Evolutionary conservation across 2,329 filamentous ascomycete genomes (phyloP), one percentile per base, ranked within the genome.

Genomic region (Beauveria asiatica): DNA sequence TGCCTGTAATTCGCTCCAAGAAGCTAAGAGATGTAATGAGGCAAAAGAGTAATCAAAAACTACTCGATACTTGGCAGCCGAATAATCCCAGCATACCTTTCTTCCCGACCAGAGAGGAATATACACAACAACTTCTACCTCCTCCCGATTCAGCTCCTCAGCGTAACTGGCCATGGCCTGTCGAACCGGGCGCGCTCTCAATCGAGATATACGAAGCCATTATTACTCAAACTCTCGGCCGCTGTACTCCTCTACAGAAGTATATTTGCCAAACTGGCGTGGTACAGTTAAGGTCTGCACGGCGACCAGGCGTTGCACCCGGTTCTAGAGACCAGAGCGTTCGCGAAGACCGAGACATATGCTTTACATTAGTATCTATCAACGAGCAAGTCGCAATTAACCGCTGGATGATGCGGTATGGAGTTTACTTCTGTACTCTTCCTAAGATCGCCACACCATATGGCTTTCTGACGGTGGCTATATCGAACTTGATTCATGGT

Each of bases 21-120:
- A 13, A 13, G 30, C 10, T 33, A 13, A 11, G 11, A 11, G 30
- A 33, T 33, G 30, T 5, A 33, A 11, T 13, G 11, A 33, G 30
- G 30, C 11, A 11, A 33, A 10, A 10, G 9, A 33, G 30, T 11
- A 13, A 33, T 33, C 10, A 33, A 11, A 11, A 33, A 33, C 30
- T 33, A 33, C 11, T 33, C 30, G 13, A 33, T 1, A 13, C 5
- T 1, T 45, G 57, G 21, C 30, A 41, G 50, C 50, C 33, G 4
- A 53, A 27, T 13, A 41, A 53, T 10, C 50, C 50, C 50, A 41
- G 41, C 50, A 53, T 53, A 53, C 50, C 50, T 2, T 53, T 53
- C 42, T 53, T 53, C 19, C 9, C 50, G 50, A 53, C 19, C 30
- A 33, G 1, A 33, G 5, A 33, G 30, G 30, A 33, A 33, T 33